Conservation (phyloP, 345 rosid genomes). For the Eucalyptus tenuipes region DNA sequence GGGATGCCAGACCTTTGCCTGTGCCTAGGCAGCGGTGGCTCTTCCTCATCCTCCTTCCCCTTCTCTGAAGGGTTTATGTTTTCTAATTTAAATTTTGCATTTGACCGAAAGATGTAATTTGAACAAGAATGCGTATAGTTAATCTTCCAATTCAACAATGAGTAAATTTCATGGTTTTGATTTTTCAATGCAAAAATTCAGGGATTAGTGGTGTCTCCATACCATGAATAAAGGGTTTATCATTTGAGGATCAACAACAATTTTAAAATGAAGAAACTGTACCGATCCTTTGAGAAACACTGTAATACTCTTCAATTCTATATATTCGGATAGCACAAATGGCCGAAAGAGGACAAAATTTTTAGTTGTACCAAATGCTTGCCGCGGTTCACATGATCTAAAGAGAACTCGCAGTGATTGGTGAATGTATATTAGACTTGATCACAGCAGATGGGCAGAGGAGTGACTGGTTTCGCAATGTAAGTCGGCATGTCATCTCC, state of each 20-base stretch:
- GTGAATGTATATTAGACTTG: neutral
- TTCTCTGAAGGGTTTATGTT: neutral
- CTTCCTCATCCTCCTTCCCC: neutral
- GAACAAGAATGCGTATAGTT: neutral
- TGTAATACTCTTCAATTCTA: neutral
- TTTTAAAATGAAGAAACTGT: neutral
- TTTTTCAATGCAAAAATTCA: neutral
- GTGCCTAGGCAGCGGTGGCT: neutral
- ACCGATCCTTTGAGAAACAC: neutral
- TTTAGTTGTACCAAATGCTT: neutral
- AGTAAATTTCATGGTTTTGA: neutral
- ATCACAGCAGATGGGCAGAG: neutral
- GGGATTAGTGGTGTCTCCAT: neutral
- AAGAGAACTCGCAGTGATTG: neutral
- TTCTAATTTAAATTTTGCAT: neutral
- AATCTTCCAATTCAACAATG: neutral
- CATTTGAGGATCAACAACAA: neutral
- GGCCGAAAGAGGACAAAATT: neutral
- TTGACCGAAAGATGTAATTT: neutral
- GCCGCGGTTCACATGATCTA: neutral
- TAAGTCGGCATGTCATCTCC: constrained; percentile 19
- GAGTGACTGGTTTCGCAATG: constrained; percentile 13
- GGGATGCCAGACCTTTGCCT: neutral
- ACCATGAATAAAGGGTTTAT: neutral
- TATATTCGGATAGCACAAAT: neutral